phyloP scores from a whole-genome alignment of 2,329 filamentous ascomycete genomes.

The Davidsoniella australis region DNA sequence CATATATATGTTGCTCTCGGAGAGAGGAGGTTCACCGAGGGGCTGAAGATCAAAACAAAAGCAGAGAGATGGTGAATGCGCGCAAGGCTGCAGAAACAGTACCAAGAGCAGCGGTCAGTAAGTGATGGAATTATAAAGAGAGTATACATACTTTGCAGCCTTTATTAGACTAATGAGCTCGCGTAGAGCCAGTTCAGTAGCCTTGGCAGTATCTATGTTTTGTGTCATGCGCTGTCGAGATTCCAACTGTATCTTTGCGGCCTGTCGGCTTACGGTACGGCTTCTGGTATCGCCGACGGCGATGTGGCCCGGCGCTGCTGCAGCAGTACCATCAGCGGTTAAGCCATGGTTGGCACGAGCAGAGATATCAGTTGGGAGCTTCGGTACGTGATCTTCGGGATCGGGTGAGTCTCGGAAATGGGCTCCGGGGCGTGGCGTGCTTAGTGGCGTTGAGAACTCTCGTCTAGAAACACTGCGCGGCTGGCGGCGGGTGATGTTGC shows the following conservation, averaged over 20 bases:
- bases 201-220: slow-evolving; percentile 61
- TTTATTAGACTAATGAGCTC: slow-evolving; percentile 69
- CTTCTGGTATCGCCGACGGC: slow-evolving; percentile 16
- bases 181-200: slow-evolving; percentile 67
- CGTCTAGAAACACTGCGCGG: slow-evolving; percentile 35
- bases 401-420: slow-evolving; percentile 18
- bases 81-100: no score
- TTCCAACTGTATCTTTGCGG: slow-evolving; percentile 44
- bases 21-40: background rate
- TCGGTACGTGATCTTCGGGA: slow-evolving; percentile 20
- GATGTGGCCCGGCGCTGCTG: slow-evolving; percentile 22
- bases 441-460: slow-evolving; percentile 42
- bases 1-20: background rate
- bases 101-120: background rate
- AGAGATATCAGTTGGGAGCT: slow-evolving; percentile 15
- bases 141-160: slow-evolving; percentile 56
- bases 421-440: slow-evolving; percentile 27
- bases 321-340: slow-evolving; percentile 12
- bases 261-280: slow-evolving; percentile 32
- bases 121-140: background rate
- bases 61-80: no score
- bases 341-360: background rate
- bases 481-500: slow-evolving; percentile 73
- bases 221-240: slow-evolving; percentile 47
- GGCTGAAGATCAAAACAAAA: background rate